Evolutionary conservation across 1,284 basidiomycete species (phyloP).

Genomic region (Ganoderma multipileum): DNA sequence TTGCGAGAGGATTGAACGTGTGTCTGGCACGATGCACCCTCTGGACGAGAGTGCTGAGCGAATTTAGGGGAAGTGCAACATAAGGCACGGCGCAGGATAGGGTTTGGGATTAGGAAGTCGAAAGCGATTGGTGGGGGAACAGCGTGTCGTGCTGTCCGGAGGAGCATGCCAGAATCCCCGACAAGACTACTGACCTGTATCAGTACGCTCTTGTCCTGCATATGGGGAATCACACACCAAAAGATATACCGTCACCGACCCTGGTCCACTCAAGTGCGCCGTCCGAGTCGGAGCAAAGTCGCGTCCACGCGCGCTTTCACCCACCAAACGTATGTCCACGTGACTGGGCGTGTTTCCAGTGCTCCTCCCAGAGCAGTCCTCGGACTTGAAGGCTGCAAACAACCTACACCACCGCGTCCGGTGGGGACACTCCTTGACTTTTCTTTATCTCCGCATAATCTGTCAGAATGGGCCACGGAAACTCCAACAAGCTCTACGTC

Average conservation of each 20-base stretch:
- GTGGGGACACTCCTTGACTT: neutral
- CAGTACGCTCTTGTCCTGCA: neutral
- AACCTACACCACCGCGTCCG: neutral
- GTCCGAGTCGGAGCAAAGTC: neutral
- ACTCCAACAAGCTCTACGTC: slow-evolving; percentile 85
- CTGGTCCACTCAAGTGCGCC: too few relatives aligned
- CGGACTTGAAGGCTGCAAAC: too few relatives aligned
- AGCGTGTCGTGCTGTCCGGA: slow-evolving; percentile 27
- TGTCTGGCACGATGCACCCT: neutral
- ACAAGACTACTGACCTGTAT: neutral
- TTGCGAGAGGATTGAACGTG: slow-evolving; percentile 7
- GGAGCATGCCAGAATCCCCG: slow-evolving; percentile 24
- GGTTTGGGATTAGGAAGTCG: slow-evolving; percentile 37
- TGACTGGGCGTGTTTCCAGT: slow-evolving; percentile 4
- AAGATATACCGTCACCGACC: neutral
- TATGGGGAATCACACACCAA: neutral
- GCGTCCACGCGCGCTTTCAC: neutral
- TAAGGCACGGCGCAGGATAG: slow-evolving; percentile 10
- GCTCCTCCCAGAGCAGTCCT: too few relatives aligned
- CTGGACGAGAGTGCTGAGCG: neutral
- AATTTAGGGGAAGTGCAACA: neutral
- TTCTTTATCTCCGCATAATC: neutral
- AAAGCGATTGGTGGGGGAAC: slow-evolving; percentile 30
- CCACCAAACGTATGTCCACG: neutral
- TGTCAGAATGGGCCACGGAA: slow-evolving; percentile 79